phyloP scores from a whole-genome alignment of 768 basidiomycete genomes.

The Serendipita vermifera region DNA sequence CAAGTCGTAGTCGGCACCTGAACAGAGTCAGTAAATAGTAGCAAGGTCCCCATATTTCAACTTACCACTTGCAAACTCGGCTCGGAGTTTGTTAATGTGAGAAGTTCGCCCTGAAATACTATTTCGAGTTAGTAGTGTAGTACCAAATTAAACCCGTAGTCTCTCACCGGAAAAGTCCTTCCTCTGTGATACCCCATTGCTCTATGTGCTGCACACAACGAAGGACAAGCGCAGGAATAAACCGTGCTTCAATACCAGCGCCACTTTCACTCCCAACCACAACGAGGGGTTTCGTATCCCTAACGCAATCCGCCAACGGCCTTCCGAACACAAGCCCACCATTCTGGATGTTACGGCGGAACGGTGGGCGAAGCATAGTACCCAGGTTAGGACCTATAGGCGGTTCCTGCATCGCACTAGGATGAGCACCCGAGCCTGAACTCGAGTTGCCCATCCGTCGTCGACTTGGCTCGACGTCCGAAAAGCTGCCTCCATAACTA shows the following conservation, averaged over 20 bases:
- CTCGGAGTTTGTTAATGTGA: constrained; percentile 59
- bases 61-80: constrained; percentile 70
- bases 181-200: constrained; percentile 74
- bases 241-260: constrained; percentile 6
- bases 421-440: too few species aligned
- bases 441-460: neutral
- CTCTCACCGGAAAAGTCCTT: constrained; percentile 70
- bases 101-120: constrained; percentile 76
- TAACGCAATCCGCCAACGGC: constrained; percentile 41
- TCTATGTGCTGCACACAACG: constrained; percentile 73
- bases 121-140: constrained; percentile 13
- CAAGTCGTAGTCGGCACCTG: constrained; percentile 81
- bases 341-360: constrained; percentile 19
- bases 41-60: constrained; percentile 1
- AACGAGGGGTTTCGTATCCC: constrained; percentile 30
- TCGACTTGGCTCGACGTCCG: neutral
- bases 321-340: constrained; percentile 56
- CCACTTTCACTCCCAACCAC: constrained; percentile 8
- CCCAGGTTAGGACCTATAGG: constrained; percentile 40
- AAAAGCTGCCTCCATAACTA: neutral
- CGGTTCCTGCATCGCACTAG: too few species aligned
- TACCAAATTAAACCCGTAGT: constrained; percentile 13
- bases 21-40: constrained; percentile 12
- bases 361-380: constrained; percentile 40
- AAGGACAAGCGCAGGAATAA: constrained; percentile 61